phyloP scores from a whole-genome alignment of 441 rosid genomes.

The Aquilaria agallochum region DNA sequence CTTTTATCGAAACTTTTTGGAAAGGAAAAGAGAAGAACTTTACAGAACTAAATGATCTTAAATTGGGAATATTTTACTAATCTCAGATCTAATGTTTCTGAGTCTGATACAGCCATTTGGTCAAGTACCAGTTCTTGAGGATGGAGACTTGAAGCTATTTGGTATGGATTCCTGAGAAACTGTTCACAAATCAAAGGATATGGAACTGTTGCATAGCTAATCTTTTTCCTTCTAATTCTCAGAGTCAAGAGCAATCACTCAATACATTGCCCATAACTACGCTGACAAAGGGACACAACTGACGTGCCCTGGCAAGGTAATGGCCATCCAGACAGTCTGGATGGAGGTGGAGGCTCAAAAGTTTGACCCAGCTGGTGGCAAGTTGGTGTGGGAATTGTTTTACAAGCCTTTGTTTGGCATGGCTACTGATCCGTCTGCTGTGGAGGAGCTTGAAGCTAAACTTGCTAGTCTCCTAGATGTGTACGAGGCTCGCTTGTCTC shows the following conservation, averaged over 20 bases:
- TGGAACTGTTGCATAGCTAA: too few relatives aligned
- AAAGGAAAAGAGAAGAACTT: too few relatives aligned
- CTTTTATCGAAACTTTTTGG: too few relatives aligned
- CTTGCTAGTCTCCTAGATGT: conserved; percentile 57
- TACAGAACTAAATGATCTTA: too few relatives aligned
- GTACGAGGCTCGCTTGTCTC: conserved; percentile 52
- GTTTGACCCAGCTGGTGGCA: conserved; percentile 47
- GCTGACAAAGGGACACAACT: conserved; percentile 47
- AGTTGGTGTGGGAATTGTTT: conserved; percentile 44
- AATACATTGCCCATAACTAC: conserved; percentile 46
- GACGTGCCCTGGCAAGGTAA: conserved; percentile 23
- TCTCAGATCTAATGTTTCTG: not conserved
- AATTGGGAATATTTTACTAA: too few relatives aligned
- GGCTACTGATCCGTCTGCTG: conserved; percentile 37
- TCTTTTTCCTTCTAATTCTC: not conserved
- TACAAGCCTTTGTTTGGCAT: conserved; percentile 44
- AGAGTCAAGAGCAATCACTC: conserved; percentile 77
- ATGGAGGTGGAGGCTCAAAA: conserved; percentile 67
- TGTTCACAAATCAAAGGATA: too few relatives aligned
- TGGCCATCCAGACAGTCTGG: conserved; percentile 39
- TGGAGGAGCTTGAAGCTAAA: conserved; percentile 45
- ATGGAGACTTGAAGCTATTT: conserved; percentile 59
- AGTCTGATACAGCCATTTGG: conserved; percentile 60
- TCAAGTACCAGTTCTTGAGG: conserved; percentile 59
- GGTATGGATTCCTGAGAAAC: conserved; percentile 28